These are phyloP conservation scores for Chiua virens DNA, from an alignment of 768 basidiomycete species.

Conservation along the genomic window DNA sequence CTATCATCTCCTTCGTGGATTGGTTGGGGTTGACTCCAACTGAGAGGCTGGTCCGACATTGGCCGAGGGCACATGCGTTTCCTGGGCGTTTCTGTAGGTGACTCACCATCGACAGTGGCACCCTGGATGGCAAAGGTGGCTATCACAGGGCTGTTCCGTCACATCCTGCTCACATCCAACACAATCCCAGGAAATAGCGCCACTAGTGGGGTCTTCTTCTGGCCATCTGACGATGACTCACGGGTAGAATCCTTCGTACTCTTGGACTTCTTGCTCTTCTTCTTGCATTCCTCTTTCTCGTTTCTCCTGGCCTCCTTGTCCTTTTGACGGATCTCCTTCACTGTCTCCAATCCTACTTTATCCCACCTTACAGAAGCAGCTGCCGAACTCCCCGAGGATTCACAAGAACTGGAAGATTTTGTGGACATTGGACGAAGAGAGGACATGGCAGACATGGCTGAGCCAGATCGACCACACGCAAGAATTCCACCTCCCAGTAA, in stretches of 20 bases:
- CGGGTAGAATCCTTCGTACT: conserved; percentile 37
- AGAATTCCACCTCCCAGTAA: conserved; percentile 32
- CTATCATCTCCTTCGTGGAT: conserved; percentile 52
- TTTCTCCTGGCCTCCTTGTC: conserved; percentile 38
- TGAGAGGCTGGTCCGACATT: conserved; percentile 61
- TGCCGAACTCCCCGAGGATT: conserved; percentile 42
- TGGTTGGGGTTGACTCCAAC: conserved; percentile 46
- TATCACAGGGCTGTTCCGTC: not conserved
- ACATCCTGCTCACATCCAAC: conserved; percentile 17
- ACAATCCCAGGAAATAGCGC: conserved; percentile 57
- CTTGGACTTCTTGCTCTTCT: conserved; percentile 30
- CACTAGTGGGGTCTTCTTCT: conserved; percentile 52
- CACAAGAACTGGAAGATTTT: conserved; percentile 39
- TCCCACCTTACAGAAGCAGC: conserved; percentile 50
- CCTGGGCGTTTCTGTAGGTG: conserved; percentile 31
- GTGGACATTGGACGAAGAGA: conserved; percentile 50
- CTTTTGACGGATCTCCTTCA: conserved; percentile 45
- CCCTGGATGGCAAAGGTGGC: conserved; percentile 47
- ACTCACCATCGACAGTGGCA: conserved; percentile 48
- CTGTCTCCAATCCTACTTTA: conserved; percentile 47
- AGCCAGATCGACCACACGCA: conserved; percentile 36
- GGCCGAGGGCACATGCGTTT: conserved; percentile 54
- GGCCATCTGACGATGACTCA: conserved; percentile 48
- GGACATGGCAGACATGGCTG: conserved; percentile 40
- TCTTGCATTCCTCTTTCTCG: conserved; percentile 28